phyloP scores from a whole-genome alignment of 2,329 filamentous ascomycete genomes.

The Diaporthe sp. region DNA sequence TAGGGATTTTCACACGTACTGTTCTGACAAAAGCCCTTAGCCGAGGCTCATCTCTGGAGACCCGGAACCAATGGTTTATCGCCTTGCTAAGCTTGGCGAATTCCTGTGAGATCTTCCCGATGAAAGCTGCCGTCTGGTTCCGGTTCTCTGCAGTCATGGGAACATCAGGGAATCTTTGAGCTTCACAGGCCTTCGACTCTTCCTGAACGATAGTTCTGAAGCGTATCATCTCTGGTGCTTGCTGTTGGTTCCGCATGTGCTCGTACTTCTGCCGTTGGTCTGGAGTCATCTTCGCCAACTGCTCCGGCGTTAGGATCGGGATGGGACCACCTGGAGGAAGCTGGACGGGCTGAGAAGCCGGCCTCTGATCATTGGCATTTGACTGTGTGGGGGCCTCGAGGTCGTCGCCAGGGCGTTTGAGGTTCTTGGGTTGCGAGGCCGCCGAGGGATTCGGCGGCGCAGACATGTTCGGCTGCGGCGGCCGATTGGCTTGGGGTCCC shows the following conservation, averaged over 20 bases:
- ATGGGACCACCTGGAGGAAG: conserved; percentile 13
- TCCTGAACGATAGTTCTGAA: conserved; percentile 56
- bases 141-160: conserved; percentile 61
- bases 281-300: conserved; percentile 58
- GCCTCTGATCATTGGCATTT: conserved; percentile 48
- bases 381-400: conserved; percentile 50
- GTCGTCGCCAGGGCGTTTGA: conserved; percentile 68
- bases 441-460: conserved; percentile 56
- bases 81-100: conserved; percentile 50
- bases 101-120: conserved; percentile 56
- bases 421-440: conserved; percentile 57
- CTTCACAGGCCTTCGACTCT: conserved; percentile 54
- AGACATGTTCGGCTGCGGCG: conserved; percentile 52
- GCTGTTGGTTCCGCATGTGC: conserved; percentile 47
- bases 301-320: conserved; percentile 46
- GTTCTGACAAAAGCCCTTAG: conserved; percentile 67
- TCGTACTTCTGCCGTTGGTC: conserved; percentile 64
- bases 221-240: conserved; percentile 45
- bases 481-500: conserved; percentile 44
- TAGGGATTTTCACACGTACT: conserved; percentile 55
- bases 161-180: conserved; percentile 61
- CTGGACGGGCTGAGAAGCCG: conserved; percentile 42
- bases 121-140: conserved; percentile 59
- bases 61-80: conserved; percentile 63
- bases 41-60: conserved; percentile 64